Base-by-base conservation (phyloP, 208 protist species). In the Trypanosoma lewisi region DNA sequence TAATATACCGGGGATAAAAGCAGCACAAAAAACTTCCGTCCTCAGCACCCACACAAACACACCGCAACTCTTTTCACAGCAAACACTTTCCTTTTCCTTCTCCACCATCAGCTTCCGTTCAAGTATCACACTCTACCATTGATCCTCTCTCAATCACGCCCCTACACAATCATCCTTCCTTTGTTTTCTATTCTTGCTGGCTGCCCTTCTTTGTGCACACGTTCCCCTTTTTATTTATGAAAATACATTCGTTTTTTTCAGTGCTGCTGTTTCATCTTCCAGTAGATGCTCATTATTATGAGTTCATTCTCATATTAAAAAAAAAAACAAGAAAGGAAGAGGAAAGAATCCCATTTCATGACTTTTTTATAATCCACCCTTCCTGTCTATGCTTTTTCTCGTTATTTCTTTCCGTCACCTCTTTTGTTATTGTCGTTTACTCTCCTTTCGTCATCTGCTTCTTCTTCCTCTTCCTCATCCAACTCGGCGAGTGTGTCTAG, bases 371-470 rank as follows among this genome's bases (percentile, higher is more conserved):
- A 4, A 7, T 23, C 23, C 1, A 9, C 4, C 31, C 23, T 23
- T 23, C 8, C 8, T 51, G 11, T 3, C 1, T 12, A 3, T 16
- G 48, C 27, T 31, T 9, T 52, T 7, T 28, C 19, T 52, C 27
- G 27, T n/a, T 28, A 12, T 16, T 52, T 31, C 23, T 52, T 21
- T 48, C 16, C 42, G 4, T n/a, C n/a, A 4, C 42, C 42, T 6
- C 6, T 48, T 6, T n/a, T 14, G 14, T 14, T 23, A 30, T 49
- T 41, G 21, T 12, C 50, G 23, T 47, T 57, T 9, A 51, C 61
- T 37, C 67, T 57, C 30, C 28, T 16, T 23, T 57, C 73, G 23
- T 68, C 77, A 58, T 76, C 76, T 57, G 77, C 77, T 19, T 49
- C 76, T 30, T 74, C 57, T 17, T 58, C 50, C 28, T 63, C 51